Percentiles rank a stretch among this genome's conserved stretches.
These are phyloP conservation scores for Candida piceae DNA, from an alignment of 805 yeast species.

Conservation along the genomic window DNA sequence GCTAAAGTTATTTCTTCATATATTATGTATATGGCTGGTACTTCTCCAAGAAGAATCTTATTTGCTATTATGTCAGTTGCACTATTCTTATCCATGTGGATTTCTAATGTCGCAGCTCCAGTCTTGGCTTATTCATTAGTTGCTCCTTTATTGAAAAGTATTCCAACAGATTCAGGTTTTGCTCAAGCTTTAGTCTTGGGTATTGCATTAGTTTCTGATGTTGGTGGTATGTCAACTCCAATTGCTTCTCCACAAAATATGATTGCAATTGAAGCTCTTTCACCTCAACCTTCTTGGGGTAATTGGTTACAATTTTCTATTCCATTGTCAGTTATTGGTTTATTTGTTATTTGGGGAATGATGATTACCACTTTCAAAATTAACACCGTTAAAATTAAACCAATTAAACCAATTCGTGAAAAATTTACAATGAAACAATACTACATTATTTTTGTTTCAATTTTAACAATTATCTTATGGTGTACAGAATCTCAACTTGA, in stretches of 20 bases:
- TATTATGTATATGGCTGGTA: slow-evolving; percentile 46
- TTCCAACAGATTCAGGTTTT: slow-evolving; percentile 32
- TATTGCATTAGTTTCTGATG: slow-evolving; percentile 46
- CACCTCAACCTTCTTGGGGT: slow-evolving; percentile 52
- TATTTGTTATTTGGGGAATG: slow-evolving; percentile 40
- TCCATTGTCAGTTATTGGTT: slow-evolving; percentile 39
- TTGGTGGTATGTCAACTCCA: slow-evolving; percentile 54
- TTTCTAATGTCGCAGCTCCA: slow-evolving; percentile 53
- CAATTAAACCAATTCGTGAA: slow-evolving; percentile 42
- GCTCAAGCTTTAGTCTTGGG: slow-evolving; percentile 27
- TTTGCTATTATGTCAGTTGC: slow-evolving; percentile 48
- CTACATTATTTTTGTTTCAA: slow-evolving; percentile 36
- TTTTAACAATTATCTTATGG: slow-evolving; percentile 44
- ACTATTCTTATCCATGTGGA: slow-evolving; percentile 52
- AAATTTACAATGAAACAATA: slow-evolving; percentile 40
- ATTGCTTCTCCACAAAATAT: slow-evolving; percentile 53
- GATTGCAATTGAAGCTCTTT: slow-evolving; percentile 48
- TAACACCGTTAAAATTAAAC: slow-evolving; percentile 41
- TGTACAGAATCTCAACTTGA: slow-evolving; percentile 40
- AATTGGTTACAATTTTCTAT: slow-evolving; percentile 50
- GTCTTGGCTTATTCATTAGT: slow-evolving; percentile 48
- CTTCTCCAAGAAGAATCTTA: slow-evolving; percentile 43
- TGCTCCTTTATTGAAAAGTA: slow-evolving; percentile 41
- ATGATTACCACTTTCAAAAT: slow-evolving; percentile 53
- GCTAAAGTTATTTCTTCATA: slow-evolving; percentile 46